Percentiles rank a stretch among this genome's conserved stretches.
These are phyloP conservation scores for Chalciporus sphaerocephalus DNA, from an alignment of 768 basidiomycete species.

Conservation along the genomic window DNA sequence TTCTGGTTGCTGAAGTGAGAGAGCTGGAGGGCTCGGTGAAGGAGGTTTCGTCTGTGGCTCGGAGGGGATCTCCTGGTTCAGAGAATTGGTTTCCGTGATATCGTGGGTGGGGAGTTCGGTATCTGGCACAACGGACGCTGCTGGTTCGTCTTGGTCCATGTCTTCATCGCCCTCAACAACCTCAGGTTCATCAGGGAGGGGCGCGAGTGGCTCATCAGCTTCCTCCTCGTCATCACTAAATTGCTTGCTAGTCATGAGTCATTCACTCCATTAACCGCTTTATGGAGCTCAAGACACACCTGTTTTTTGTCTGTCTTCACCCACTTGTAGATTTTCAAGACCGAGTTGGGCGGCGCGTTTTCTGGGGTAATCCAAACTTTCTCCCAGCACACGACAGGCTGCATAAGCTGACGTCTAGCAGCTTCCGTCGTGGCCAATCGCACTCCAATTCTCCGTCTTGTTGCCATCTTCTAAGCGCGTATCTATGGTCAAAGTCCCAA, in stretches of 20 bases:
- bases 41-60: constrained; percentile 59
- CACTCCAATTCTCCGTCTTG: constrained; percentile 71
- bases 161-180: constrained; percentile 73
- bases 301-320: constrained; percentile 75
- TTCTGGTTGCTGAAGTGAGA: constrained; percentile 47
- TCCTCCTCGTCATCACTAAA: constrained; percentile 85
- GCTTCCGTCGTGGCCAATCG: constrained; percentile 75
- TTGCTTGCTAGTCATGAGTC: constrained; percentile 46
- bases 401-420: constrained; percentile 80
- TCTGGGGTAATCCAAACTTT: constrained; percentile 67
- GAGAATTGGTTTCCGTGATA: constrained; percentile 34
- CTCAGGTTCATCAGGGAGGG: constrained; percentile 74
- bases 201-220: constrained; percentile 74
- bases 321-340: constrained; percentile 71
- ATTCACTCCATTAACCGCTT: neutral
- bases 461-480: constrained; percentile 47
- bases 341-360: constrained; percentile 49
- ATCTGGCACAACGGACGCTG: constrained; percentile 40
- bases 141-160: constrained; percentile 61
- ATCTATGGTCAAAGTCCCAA: neutral
- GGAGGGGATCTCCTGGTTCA: constrained; percentile 37
- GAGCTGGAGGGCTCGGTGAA: constrained; percentile 63
- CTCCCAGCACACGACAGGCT: constrained; percentile 86
- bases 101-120: constrained; percentile 32
- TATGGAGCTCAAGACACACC: constrained; percentile 38